A percentile compares a stretch with the other conserved stretches of the same genome.
Evolutionary conservation across 495 filamentous ascomycete species (phyloP).

Genomic region (Wilcoxina mikolae): DNA sequence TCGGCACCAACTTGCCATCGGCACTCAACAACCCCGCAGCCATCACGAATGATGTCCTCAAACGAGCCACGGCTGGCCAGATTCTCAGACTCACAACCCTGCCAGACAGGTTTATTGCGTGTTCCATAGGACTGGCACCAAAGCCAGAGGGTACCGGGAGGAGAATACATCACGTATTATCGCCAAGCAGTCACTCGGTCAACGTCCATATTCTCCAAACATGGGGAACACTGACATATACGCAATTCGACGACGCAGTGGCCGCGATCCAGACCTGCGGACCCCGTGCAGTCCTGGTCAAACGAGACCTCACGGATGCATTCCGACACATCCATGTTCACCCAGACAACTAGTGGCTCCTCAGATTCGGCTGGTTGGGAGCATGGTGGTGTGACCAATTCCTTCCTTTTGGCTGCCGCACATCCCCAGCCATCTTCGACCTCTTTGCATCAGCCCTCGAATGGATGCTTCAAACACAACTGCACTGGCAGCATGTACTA

Average conservation of each 20-base stretch:
- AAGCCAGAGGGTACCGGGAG: background rate
- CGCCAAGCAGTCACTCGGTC: background rate
- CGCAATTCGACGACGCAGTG: background rate
- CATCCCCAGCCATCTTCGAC: slow-evolving; percentile 8
- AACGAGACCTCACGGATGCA: slow-evolving; percentile 13
- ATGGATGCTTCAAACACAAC: slow-evolving; percentile 7
- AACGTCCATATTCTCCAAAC: background rate
- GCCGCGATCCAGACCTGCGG: background rate
- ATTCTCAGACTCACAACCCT: background rate
- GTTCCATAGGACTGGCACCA: background rate
- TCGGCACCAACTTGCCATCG: background rate
- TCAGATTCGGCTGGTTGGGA: slow-evolving; percentile 9
- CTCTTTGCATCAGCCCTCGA: slow-evolving; percentile 11
- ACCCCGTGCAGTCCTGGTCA: background rate
- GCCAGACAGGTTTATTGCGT: slow-evolving; percentile 2
- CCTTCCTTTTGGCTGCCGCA: slow-evolving; percentile 13
- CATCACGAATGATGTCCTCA: background rate
- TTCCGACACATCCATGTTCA: slow-evolving; percentile 11
- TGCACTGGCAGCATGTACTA: background rate
- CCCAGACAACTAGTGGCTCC: slow-evolving; percentile 6
- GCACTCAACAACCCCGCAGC: background rate
- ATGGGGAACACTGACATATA: background rate
- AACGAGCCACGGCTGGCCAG: background rate
- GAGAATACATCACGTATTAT: background rate
- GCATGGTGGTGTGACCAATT: slow-evolving; percentile 8